phyloP scores from a whole-genome alignment of 1,284 basidiomycete genomes.

The Earliella scabrosa region DNA sequence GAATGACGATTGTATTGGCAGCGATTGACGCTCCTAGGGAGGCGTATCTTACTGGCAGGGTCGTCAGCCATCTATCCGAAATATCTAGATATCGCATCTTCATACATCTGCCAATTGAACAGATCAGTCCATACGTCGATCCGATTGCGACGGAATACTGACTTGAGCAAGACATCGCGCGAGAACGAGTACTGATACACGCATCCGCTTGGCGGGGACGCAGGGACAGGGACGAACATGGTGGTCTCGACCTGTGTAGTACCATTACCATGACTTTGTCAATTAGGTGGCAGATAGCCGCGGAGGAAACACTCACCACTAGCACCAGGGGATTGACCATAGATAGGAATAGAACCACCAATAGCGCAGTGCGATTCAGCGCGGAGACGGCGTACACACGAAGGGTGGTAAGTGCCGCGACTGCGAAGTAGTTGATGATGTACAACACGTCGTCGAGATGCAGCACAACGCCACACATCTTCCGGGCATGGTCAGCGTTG shows the following conservation, averaged over 20 bases:
- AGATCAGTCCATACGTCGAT: neutral
- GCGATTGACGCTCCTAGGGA: neutral
- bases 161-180: neutral
- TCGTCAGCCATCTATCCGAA: neutral
- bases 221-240: neutral
- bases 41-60: neutral
- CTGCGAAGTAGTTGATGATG: neutral
- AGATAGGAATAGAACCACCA: neutral
- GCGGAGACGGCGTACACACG: neutral
- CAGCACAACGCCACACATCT: neutral
- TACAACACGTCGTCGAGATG: neutral
- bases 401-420: neutral
- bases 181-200: neutral
- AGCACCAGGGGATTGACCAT: constrained; percentile 1
- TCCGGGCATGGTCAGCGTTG: too few relatives aligned
- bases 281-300: too few relatives aligned
- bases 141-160: neutral
- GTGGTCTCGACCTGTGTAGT: neutral
- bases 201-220: neutral
- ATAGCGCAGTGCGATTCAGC: neutral
- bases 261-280: too few relatives aligned
- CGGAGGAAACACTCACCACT: neutral
- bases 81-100: too few relatives aligned
- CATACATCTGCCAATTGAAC: too few relatives aligned
- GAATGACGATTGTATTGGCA: neutral